phyloP scores from a whole-genome alignment of 164 flowering plant genomes.

The Echeveria elegans region DNA sequence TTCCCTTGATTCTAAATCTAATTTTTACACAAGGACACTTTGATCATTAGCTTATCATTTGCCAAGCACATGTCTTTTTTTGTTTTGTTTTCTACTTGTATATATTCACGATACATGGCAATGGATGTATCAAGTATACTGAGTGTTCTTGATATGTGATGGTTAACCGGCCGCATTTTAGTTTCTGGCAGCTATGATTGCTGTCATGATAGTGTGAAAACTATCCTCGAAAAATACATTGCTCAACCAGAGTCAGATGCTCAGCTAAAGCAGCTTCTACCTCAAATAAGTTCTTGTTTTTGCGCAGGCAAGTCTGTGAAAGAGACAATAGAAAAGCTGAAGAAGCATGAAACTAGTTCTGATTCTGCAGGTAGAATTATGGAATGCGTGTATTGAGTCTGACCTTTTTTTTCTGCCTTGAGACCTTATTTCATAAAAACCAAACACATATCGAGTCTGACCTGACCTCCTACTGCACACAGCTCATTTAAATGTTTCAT shows the following conservation, averaged over 20 bases:
- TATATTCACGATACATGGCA: no score
- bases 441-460: no score
- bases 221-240: constrained; percentile 40
- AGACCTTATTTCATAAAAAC: no score
- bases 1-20: no score
- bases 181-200: no score
- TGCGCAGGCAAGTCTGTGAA: constrained; percentile 47
- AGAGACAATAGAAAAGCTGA: constrained; percentile 60
- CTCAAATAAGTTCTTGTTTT: constrained; percentile 65
- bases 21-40: no score
- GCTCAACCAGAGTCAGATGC: constrained; percentile 53
- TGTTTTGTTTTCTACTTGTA: no score
- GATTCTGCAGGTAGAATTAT: constrained; percentile 67
- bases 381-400: neutral
- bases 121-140: no score
- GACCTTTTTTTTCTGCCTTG: no score
- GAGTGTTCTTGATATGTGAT: neutral
- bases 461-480: neutral
- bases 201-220: constrained; percentile 17
- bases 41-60: no score
- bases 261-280: constrained; percentile 55
- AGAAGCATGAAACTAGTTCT: constrained; percentile 45
- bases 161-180: neutral
- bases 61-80: no score
- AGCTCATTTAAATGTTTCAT: neutral